These are phyloP conservation scores for Cladosporium austrohemisphaericum DNA, from an alignment of 2,329 filamentous ascomycete genomes.

Conservation along the genomic window DNA sequence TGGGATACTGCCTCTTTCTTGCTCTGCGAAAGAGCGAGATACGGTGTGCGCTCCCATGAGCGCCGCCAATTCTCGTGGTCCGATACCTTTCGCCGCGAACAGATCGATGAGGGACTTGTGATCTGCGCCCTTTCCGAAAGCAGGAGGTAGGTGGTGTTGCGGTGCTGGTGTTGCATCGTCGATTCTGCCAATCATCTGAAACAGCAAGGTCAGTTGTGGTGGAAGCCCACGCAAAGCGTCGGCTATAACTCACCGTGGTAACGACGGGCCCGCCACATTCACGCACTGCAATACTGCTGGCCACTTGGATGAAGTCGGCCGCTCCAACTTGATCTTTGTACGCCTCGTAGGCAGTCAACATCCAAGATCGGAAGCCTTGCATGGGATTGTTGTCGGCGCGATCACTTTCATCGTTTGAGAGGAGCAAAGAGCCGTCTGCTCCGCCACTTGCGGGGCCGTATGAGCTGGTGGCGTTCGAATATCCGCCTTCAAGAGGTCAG, in stretches of 20 bases:
- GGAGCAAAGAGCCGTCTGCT: constrained; percentile 40
- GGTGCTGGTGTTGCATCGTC: constrained; percentile 43
- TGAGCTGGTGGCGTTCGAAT: constrained; percentile 16
- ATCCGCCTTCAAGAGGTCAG: constrained; percentile 12
- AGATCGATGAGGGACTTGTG: constrained; percentile 42
- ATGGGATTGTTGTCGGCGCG: constrained; percentile 45
- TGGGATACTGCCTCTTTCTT: constrained; percentile 21
- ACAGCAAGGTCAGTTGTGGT: not conserved
- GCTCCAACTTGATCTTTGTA: constrained; percentile 37
- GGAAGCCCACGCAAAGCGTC: not conserved
- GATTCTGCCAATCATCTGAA: constrained; percentile 44
- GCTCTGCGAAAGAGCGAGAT: constrained; percentile 42
- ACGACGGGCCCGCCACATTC: constrained; percentile 19
- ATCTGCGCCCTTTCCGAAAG: constrained; percentile 35
- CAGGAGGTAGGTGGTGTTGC: constrained; percentile 44
- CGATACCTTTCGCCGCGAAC: constrained; percentile 51
- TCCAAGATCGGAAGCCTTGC: constrained; percentile 38
- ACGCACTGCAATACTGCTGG: constrained; percentile 40
- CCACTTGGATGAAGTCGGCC: constrained; percentile 54
- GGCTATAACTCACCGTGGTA: constrained; percentile 16
- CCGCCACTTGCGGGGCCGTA: constrained; percentile 32
- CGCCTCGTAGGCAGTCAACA: constrained; percentile 38
- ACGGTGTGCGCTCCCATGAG: constrained; percentile 54
- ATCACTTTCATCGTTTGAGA: constrained; percentile 34
- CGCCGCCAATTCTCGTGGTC: constrained; percentile 48